phyloP scores from a whole-genome alignment of 2,329 filamentous ascomycete species.

The Thielaviopsis populi region DNA sequence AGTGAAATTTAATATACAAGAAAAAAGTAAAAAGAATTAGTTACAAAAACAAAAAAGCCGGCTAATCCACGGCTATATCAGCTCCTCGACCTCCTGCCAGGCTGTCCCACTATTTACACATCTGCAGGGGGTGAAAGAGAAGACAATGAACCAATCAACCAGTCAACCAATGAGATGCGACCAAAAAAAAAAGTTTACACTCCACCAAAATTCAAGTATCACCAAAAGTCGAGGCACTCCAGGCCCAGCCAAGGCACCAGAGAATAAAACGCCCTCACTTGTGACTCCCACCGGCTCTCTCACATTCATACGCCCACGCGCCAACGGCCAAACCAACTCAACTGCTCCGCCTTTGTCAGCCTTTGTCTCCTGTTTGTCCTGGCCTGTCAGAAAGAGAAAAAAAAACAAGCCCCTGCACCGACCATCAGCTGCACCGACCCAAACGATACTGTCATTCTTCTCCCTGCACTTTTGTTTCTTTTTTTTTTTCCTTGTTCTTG shows the following conservation, averaged over 20 bases:
- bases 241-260: background rate
- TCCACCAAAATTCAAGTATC: background rate
- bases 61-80: background rate
- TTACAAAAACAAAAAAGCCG: background rate
- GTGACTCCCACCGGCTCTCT: too few species aligned
- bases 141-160: too few species aligned
- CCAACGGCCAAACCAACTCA: background rate
- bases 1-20: too few species aligned
- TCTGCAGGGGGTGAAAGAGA: background rate
- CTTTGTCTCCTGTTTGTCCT: background rate
- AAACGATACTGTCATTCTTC: too few species aligned
- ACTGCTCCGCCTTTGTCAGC: too few species aligned
- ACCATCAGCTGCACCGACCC: background rate
- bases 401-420: too few species aligned
- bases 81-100: background rate
- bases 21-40: too few species aligned
- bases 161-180: background rate
- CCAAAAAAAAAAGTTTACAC: slow-evolving; percentile 1
- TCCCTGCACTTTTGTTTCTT: background rate
- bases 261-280: background rate
- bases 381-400: too few species aligned
- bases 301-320: too few species aligned
- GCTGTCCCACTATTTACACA: background rate
- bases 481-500: background rate
- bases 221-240: background rate